These are phyloP conservation scores for Mycena filopes DNA, from an alignment of 768 basidiomycete species.

Conservation along the genomic window DNA sequence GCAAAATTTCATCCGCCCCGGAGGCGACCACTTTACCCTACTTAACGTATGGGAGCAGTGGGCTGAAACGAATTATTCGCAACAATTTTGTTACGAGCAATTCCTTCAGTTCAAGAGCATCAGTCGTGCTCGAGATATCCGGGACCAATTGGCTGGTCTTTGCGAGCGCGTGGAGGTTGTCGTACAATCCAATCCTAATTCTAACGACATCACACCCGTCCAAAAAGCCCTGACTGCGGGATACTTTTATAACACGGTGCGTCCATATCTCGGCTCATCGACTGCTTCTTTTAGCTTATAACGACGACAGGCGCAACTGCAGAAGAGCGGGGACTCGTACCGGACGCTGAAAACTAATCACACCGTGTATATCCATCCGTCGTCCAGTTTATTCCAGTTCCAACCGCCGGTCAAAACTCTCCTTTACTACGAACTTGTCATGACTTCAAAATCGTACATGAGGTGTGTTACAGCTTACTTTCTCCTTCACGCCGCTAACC, in stretches of 20 bases:
- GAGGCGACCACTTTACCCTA: conserved; percentile 97
- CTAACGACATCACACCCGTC: conserved; percentile 90
- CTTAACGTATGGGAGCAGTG: conserved; percentile 99
- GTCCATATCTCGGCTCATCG: conserved; percentile 38
- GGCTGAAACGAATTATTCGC: conserved; percentile 97
- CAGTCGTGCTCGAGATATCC: conserved; percentile 93
- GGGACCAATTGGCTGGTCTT: conserved; percentile 92
- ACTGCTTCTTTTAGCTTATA: conserved; percentile 4
- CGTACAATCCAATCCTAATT: conserved; percentile 86
- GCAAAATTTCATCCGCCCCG: conserved; percentile 94
- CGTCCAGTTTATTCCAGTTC: conserved; percentile 93
- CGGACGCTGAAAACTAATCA: conserved; percentile 96
- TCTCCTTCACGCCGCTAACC: conserved; percentile 1
- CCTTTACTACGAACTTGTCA: conserved; percentile 96
- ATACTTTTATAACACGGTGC: conserved; percentile 94
- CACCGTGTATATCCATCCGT: conserved; percentile 97
- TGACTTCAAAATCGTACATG: conserved; percentile 98
- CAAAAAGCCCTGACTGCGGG: conserved; percentile 97
- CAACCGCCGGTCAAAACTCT: conserved; percentile 93
- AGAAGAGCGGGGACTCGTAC: conserved; percentile 97
- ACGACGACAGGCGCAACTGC: conserved; percentile 77
- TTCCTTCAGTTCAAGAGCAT: conserved; percentile 96
- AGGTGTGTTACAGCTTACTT: conserved; percentile 53
- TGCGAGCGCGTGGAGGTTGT: conserved; percentile 98
- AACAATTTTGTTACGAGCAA: conserved; percentile 96